Evolutionary conservation across 23 red algal species (phyloP), one percentile per base, ranked within the genome.

Genomic region (Gracilaria vermiculophylla): DNA sequence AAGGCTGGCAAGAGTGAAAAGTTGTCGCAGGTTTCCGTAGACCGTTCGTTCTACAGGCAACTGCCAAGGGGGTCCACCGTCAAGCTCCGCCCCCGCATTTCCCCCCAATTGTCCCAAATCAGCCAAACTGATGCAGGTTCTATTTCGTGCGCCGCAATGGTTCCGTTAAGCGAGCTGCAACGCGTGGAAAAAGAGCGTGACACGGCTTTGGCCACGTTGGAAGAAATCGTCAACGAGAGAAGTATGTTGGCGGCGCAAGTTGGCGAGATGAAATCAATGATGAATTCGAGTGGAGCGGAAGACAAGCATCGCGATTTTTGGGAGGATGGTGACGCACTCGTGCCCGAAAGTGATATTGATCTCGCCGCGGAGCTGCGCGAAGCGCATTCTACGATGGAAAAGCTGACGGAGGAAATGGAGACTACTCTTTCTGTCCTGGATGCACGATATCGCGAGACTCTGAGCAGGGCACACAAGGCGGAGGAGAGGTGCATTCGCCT

Each of bases 151-250:
- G 56, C 39, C 71, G 23, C 34, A 14, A 47, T 61, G 37, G n/a
- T 70, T 33, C 48, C 64, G 34, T 34, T 80, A 29, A 53, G 27
- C 17, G 86, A 66, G 40, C 35, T 90, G 28, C 73, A 69, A 28
- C 71, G 86, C 5, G 75, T 90, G 50, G 86, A 90, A 54, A 78
- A 90, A 48, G 86, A 90, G 47, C 39, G 86, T 20, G 86, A 90
- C 62, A 52, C 64, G 12, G 48, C 75, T 2, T 62, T 90, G 71
- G 56, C 72, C 2, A 80, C 72, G 10, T 37, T 90, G 9, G 86
- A 90, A 42, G 86, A 80, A 28, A 90, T 90, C 47, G 56, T 90
- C 5, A 90, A 90, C 64, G 86, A 90, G 73, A 50, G 86, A 37
- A 90, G 86, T 36, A 78, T 80, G 86, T 27, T 90, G 40, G 86